Evolutionary conservation across 371 early-diverging fungal species (phyloP), one percentile per base, ranked within the genome.

Genomic region (Mucor velutinosus): DNA sequence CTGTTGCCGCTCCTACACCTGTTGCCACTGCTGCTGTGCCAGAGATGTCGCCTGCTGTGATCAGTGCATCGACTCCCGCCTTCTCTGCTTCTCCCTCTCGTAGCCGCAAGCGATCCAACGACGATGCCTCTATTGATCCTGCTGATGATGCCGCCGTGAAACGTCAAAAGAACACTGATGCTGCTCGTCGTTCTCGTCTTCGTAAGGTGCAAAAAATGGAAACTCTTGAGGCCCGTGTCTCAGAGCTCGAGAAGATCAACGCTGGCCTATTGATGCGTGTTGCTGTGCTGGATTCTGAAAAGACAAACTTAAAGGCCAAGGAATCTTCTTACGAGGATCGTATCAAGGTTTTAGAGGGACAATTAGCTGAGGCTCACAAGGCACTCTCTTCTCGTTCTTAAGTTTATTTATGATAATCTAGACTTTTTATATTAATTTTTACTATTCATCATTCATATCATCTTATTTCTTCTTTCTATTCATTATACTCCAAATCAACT

Each of bases 111-210:
- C 65, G 78, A 35, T 53, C 71, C 19, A 32, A 17, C n/a, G 39
- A 51, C 4, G 72, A 69, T 5, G 73, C 19, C 4, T 45, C 47
- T 12, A 23, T 35, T 7, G 65, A 64, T 25, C 35, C 65, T 7
- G 41, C 32, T 51, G 82, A 85, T 63, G 81, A 83, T 17, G 83
- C 80, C 11, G 83, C 87, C 39, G 58, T 85, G 58, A 87, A 87
- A 72, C 82, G 87, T 68, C 83, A 85, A 60, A 77, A 92, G 86
- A 95, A 95, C 83, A 95, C 95, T 17, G 95, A 95, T 71, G 96
- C 97, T 14, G 97, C 97, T 30, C 91, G 96, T 62, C 93, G 96
- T 67, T 93, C 93, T 32, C 92, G 97, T 60, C 84, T 89, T 65
- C 90, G 93, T 77, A 96, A 94, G 86, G 83, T 92, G 29, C 84